phyloP scores from a whole-genome alignment of 2,329 filamentous ascomycete species.

The Pezicula radicicola region DNA sequence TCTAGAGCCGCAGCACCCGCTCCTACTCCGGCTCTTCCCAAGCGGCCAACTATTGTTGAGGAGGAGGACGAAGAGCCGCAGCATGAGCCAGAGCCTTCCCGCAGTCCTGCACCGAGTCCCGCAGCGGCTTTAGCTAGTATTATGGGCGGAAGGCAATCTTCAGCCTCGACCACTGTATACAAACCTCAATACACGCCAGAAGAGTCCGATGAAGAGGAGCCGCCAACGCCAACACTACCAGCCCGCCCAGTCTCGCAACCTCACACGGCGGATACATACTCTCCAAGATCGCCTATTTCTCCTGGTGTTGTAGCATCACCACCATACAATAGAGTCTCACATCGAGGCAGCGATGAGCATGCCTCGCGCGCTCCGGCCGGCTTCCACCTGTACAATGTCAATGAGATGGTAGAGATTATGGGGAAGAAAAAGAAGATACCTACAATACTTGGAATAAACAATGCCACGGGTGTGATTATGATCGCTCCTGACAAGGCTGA shows the following conservation, averaged over 20 bases:
- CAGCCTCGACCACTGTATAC: constrained; percentile 39
- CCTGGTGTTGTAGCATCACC: constrained; percentile 42
- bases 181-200: constrained; percentile 63
- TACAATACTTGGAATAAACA: constrained; percentile 91
- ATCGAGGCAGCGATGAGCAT: constrained; percentile 41
- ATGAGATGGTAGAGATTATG: constrained; percentile 95
- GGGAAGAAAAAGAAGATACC: constrained; percentile 98
- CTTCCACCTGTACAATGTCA: constrained; percentile 94
- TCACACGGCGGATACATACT: constrained; percentile 33
- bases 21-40: constrained; percentile 30
- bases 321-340: constrained; percentile 47
- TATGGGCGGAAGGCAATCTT: constrained; percentile 35
- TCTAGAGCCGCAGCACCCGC: constrained; percentile 24
- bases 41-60: constrained; percentile 32
- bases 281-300: constrained; percentile 38
- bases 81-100: constrained; percentile 16
- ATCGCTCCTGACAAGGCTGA: constrained; percentile 82
- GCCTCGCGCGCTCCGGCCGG: constrained; percentile 62
- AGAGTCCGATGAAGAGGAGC: constrained; percentile 64
- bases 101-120: constrained; percentile 21
- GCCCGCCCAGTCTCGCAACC: constrained; percentile 56
- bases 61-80: constrained; percentile 20
- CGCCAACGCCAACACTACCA: constrained; percentile 58
- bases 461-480: constrained; percentile 83
- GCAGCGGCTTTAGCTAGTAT: constrained; percentile 50